Percentiles rank a stretch among this genome's conserved stretches.
Conservation (phyloP, 306 rosid genomes). For the Vigna unguiculata region DNA sequence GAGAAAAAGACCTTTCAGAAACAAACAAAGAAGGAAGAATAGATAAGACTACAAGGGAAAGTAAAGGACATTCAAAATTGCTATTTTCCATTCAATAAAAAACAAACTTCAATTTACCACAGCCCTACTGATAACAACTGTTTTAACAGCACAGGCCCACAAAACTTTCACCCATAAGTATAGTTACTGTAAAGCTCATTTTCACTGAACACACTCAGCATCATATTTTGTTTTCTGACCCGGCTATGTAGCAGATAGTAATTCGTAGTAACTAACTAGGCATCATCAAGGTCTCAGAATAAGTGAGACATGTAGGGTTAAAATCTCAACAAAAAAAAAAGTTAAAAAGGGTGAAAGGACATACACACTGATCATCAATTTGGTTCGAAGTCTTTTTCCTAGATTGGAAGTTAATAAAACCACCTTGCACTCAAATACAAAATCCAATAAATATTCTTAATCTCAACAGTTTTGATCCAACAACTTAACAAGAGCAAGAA, state of each 20-base stretch:
- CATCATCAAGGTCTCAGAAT: constrained; percentile 28
- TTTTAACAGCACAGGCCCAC: constrained; percentile 68
- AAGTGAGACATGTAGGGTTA: constrained; percentile 1
- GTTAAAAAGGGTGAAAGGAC: background rate
- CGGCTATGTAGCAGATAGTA: constrained; percentile 32
- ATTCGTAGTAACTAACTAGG: constrained; percentile 32
- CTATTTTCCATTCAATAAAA: constrained; percentile 47
- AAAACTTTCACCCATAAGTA: constrained; percentile 43
- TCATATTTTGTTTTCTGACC: constrained; percentile 18
- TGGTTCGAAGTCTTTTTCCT: constrained; percentile 7
- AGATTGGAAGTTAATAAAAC: constrained; percentile 24
- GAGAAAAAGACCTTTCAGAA: constrained; percentile 66
- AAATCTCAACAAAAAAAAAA: constrained; percentile 19
- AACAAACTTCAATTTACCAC: constrained; percentile 54
- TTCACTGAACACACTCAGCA: constrained; percentile 39
- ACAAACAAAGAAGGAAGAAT: constrained; percentile 58
- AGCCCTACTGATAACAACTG: constrained; percentile 54
- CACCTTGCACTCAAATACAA: background rate
- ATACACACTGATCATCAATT: constrained; percentile 21
- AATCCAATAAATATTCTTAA: constrained; percentile 14
- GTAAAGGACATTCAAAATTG: constrained; percentile 49
- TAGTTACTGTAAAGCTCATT: constrained; percentile 37
- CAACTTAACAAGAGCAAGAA: constrained; percentile 32
- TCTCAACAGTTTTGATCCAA: constrained; percentile 12
- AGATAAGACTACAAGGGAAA: constrained; percentile 57